Percentiles rank a stretch among this genome's conserved stretches.
phyloP scores from a whole-genome alignment of 345 rosid genomes.

The Camelina laxa region DNA sequence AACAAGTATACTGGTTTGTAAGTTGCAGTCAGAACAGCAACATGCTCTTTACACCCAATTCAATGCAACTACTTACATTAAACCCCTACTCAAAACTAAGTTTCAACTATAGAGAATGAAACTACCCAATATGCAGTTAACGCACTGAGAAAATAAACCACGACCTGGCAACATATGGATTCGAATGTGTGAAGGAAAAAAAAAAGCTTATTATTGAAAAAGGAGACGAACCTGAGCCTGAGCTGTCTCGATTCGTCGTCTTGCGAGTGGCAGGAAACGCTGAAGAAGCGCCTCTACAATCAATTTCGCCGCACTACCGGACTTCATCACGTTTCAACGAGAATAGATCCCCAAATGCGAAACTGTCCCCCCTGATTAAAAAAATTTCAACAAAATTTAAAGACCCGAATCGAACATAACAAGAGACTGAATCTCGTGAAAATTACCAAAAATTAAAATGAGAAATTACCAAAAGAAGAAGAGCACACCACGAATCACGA shows the following conservation, averaged over 20 bases:
- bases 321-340: constrained; percentile 61
- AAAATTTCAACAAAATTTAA: constrained; percentile 3
- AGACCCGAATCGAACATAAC: constrained; percentile 25
- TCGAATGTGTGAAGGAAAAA: constrained; percentile 24
- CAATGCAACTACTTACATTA: constrained; percentile 15
- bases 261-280: constrained; percentile 93
- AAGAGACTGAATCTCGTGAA: constrained; percentile 33
- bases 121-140: constrained; percentile 2
- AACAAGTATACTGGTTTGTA: not conserved
- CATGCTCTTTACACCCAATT: constrained; percentile 24
- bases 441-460: constrained; percentile 15
- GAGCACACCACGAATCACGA: constrained; percentile 36
- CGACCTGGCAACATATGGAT: constrained; percentile 1
- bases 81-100: constrained; percentile 24
- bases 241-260: constrained; percentile 98
- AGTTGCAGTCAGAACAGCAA: not conserved
- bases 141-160: not conserved
- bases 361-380: not conserved
- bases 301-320: constrained; percentile 92
- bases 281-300: constrained; percentile 96
- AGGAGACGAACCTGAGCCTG: constrained; percentile 78
- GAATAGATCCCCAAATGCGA: constrained; percentile 28
- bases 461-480: constrained; percentile 10
- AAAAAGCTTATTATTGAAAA: constrained; percentile 18
- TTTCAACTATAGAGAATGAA: constrained; percentile 18